Evolutionary conservation across 2,329 filamentous ascomycete genomes (phyloP).

Genomic region (Akanthomyces uredinophilus): DNA sequence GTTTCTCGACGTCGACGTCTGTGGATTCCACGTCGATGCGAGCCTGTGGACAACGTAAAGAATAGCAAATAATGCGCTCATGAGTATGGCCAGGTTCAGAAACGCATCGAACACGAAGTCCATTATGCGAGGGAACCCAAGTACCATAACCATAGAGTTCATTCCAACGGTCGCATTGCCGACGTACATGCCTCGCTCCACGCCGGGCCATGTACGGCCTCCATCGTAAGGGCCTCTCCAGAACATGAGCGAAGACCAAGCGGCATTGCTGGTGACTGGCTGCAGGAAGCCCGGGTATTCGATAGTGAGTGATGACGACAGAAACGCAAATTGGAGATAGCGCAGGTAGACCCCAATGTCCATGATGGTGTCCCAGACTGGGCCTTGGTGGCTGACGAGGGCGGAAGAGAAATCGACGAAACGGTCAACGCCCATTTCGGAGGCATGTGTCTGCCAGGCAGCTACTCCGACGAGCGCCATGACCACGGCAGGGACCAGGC

Average conservation of each 20-base stretch:
- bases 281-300: slow-evolving; percentile 11
- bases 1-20: not conserved
- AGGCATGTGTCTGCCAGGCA: slow-evolving; percentile 1
- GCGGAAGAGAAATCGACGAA: slow-evolving; percentile 1
- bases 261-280: slow-evolving; percentile 4
- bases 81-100: slow-evolving; percentile 8
- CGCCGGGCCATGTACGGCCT: not conserved
- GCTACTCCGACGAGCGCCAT: not conserved
- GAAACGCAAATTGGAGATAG: slow-evolving; percentile 10
- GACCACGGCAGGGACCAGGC: not conserved
- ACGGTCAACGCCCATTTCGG: not conserved
- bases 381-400: slow-evolving; percentile 3
- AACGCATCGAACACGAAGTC: slow-evolving; percentile 9
- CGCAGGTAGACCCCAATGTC: slow-evolving; percentile 6
- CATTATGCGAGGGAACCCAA: slow-evolving; percentile 9
- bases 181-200: slow-evolving; percentile 9
- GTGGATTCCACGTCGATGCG: not conserved
- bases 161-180: slow-evolving; percentile 11
- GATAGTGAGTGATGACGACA: slow-evolving; percentile 7
- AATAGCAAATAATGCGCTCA: not conserved
- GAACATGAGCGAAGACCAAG: slow-evolving; percentile 13
- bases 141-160: slow-evolving; percentile 5
- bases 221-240: slow-evolving; percentile 12
- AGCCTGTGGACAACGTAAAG: not conserved
- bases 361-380: slow-evolving; percentile 8